Evolutionary conservation across 2,329 filamentous ascomycete species (phyloP).

Genomic region (Stagonosporopsis vannaccii): DNA sequence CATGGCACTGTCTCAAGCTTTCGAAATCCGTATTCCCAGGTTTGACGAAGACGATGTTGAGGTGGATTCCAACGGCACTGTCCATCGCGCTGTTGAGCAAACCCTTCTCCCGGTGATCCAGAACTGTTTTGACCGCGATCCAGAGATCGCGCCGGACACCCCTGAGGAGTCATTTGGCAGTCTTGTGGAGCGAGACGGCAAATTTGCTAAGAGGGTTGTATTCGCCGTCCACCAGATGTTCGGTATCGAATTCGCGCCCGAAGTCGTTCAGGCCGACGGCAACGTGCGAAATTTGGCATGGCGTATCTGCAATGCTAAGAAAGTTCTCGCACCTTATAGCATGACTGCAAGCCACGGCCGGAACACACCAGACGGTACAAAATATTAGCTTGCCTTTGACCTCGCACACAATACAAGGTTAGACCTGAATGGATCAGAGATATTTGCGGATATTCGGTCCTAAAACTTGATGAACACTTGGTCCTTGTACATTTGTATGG

Average conservation of each 20-base stretch:
- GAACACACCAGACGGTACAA: slow-evolving; percentile 41
- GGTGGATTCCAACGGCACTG: slow-evolving; percentile 64
- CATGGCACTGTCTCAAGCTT: slow-evolving; percentile 92
- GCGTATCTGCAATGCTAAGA: slow-evolving; percentile 95
- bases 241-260: slow-evolving; percentile 91
- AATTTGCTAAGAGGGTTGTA: slow-evolving; percentile 88
- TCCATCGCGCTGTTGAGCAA: slow-evolving; percentile 75
- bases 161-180: slow-evolving; percentile 84
- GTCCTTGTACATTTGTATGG: not conserved
- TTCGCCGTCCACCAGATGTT: slow-evolving; percentile 97
- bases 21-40: slow-evolving; percentile 83
- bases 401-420: not conserved
- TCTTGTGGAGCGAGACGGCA: slow-evolving; percentile 83
- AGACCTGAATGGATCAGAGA: not conserved
- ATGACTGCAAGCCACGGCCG: slow-evolving; percentile 55
- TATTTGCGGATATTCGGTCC: not conserved
- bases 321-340: slow-evolving; percentile 72
- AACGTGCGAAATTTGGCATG: slow-evolving; percentile 90
- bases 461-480: not conserved
- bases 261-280: slow-evolving; percentile 90
- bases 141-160: slow-evolving; percentile 84
- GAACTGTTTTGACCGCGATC: slow-evolving; percentile 92
- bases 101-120: slow-evolving; percentile 82
- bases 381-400: not conserved
- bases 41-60: slow-evolving; percentile 79